Evolutionary conservation across 1,139 yeast species (phyloP).

Genomic region (Taiozyma sp.): DNA sequence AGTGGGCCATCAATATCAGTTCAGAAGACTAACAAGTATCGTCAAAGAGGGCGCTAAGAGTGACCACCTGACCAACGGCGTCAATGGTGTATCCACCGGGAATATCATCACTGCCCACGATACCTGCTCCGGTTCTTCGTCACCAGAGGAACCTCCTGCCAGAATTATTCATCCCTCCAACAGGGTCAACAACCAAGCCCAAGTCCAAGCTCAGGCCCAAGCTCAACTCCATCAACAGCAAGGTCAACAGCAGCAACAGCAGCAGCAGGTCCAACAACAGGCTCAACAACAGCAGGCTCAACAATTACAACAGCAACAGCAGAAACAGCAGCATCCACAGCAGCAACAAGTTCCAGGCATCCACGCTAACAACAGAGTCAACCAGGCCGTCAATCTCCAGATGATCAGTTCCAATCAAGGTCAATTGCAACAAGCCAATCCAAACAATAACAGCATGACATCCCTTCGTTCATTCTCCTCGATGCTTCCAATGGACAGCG

Average conservation of each 20-base stretch:
- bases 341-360: background rate
- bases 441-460: conserved; percentile 1
- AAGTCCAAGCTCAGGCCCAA: background rate
- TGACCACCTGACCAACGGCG: background rate
- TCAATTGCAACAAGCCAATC: background rate
- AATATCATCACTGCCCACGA: background rate
- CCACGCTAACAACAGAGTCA: conserved; percentile 8
- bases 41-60: conserved; percentile 3
- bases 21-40: conserved; percentile 11
- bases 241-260: background rate
- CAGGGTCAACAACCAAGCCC: conserved; percentile 1
- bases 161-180: conserved; percentile 2
- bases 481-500: conserved; percentile 7
- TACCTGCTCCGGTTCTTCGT: background rate
- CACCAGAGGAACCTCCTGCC: background rate
- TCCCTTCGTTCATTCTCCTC: conserved; percentile 6
- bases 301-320: background rate
- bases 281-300: conserved; percentile 1
- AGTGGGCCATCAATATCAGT: conserved; percentile 17
- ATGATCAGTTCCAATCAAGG: conserved; percentile 5
- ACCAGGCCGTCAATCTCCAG: conserved; percentile 8
- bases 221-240: background rate
- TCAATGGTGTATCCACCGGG: background rate
- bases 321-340: background rate
- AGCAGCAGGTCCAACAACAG: conserved; percentile 1